Evolutionary conservation across 305 asterid genomes (phyloP).

Genomic region (Rubia tinctorum): DNA sequence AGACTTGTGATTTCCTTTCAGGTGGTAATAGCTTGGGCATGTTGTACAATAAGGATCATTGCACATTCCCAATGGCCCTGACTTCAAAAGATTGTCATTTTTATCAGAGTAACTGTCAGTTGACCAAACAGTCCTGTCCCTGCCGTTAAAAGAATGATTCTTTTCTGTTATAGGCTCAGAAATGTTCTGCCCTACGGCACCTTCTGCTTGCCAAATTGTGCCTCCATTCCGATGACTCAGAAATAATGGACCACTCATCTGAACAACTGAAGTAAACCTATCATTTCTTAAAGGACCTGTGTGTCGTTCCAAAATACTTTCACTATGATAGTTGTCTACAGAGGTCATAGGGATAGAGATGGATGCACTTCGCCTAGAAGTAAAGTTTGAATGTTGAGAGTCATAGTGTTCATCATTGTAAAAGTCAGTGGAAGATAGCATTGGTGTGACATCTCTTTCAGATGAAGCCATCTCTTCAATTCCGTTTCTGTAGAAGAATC

Average conservation of each 20-base stretch:
- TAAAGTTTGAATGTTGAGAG: constrained; percentile 32
- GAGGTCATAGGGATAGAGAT: constrained; percentile 49
- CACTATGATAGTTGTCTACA: constrained; percentile 40
- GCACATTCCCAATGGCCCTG: constrained; percentile 63
- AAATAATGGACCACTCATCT: constrained; percentile 66
- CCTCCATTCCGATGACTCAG: constrained; percentile 38
- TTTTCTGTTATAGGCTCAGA: constrained; percentile 39
- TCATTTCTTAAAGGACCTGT: constrained; percentile 76
- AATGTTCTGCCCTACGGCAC: constrained; percentile 30
- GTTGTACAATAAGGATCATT: constrained; percentile 63
- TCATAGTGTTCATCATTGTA: constrained; percentile 38
- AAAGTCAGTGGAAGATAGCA: constrained; percentile 45
- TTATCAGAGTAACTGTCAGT: constrained; percentile 26
- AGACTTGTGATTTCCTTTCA: constrained; percentile 28
- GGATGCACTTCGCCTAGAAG: constrained; percentile 73
- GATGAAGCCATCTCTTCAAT: constrained; percentile 45
- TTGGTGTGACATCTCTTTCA: constrained; percentile 57
- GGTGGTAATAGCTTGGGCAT: constrained; percentile 46
- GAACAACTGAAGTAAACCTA: constrained; percentile 28
- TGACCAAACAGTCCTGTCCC: constrained; percentile 34
- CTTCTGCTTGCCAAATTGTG: constrained; percentile 42
- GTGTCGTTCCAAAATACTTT: constrained; percentile 44
- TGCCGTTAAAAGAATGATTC: constrained; percentile 39
- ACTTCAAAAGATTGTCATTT: constrained; percentile 53
- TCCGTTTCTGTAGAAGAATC: constrained; percentile 6